phyloP scores from a whole-genome alignment of 345 rosid genomes.

The Jatropha curcas region DNA sequence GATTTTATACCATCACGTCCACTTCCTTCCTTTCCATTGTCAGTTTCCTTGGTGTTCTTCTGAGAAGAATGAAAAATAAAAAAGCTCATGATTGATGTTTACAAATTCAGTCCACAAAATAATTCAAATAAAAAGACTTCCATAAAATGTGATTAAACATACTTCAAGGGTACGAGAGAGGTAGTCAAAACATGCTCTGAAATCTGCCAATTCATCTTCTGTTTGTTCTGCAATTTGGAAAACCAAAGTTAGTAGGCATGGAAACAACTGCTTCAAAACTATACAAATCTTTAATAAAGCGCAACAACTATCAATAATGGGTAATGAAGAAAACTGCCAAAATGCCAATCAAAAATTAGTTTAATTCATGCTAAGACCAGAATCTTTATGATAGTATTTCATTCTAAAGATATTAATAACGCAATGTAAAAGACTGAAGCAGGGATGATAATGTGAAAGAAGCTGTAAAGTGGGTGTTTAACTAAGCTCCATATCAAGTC shows the following conservation, averaged over 20 bases:
- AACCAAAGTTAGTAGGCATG: neutral
- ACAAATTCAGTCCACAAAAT: neutral
- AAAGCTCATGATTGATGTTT: slow-evolving; percentile 12
- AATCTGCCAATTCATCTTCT: slow-evolving; percentile 64
- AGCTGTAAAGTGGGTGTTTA: neutral
- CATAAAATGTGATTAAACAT: slow-evolving; percentile 21
- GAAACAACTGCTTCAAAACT: neutral
- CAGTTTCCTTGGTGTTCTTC: slow-evolving; percentile 17
- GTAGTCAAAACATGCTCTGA: slow-evolving; percentile 54
- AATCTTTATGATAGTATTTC: neutral
- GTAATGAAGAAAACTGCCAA: neutral
- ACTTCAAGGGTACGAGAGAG: slow-evolving; percentile 47
- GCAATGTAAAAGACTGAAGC: neutral
- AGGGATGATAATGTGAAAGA: neutral
- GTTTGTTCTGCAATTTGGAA: slow-evolving; percentile 52
- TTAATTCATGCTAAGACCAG: neutral
- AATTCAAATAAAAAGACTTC: no score
- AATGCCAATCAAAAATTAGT: neutral
- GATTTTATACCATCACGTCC: slow-evolving; percentile 25
- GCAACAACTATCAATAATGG: neutral
- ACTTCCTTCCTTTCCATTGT: slow-evolving; percentile 13
- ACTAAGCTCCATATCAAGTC: neutral
- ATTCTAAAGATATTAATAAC: neutral
- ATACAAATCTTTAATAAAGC: slow-evolving; percentile 1
- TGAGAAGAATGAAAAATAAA: slow-evolving; percentile 26